Evolutionary conservation across 2,329 filamentous ascomycete species (phyloP).

Genomic region (Aspergillus sp.): DNA sequence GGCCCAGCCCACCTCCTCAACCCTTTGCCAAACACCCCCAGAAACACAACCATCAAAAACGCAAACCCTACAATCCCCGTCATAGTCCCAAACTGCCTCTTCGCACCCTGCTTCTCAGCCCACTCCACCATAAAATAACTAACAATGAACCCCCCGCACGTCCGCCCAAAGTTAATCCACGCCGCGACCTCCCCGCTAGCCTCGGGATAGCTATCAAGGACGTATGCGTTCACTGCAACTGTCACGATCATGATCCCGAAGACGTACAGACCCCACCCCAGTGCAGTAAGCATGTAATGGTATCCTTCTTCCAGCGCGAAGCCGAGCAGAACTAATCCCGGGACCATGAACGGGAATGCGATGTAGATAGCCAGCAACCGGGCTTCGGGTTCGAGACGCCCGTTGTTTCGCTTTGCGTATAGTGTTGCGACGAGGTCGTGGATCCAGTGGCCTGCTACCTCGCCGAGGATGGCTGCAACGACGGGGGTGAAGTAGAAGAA

Average conservation of each 20-base stretch:
- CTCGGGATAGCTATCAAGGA: conserved; percentile 57
- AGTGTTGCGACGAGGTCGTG: conserved; percentile 52
- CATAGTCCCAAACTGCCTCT: conserved; percentile 50
- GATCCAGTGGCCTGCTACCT: conserved; percentile 56
- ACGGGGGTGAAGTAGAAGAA: conserved; percentile 61
- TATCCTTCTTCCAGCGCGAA: conserved; percentile 51
- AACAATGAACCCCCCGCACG: conserved; percentile 53
- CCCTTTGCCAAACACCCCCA: conserved; percentile 41
- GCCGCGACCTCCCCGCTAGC: conserved; percentile 55
- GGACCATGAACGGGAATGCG: conserved; percentile 50
- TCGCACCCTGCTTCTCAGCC: conserved; percentile 46
- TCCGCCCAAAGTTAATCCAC: conserved; percentile 53
- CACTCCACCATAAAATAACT: conserved; percentile 56
- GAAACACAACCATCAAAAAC: conserved; percentile 36
- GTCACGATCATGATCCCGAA: conserved; percentile 59
- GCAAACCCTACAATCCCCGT: conserved; percentile 41
- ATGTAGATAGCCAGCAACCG: conserved; percentile 52
- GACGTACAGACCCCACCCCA: conserved; percentile 56
- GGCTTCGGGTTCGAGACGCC: conserved; percentile 58
- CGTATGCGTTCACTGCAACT: conserved; percentile 53
- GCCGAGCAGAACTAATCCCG: conserved; percentile 54
- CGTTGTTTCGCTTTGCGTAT: conserved; percentile 49
- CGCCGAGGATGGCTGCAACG: conserved; percentile 55
- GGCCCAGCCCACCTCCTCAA: conserved; percentile 38
- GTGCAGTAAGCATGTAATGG: conserved; percentile 53